Conservation (phyloP, 352 stramenopile genomes). For the Globisporangium camurandrum region DNA sequence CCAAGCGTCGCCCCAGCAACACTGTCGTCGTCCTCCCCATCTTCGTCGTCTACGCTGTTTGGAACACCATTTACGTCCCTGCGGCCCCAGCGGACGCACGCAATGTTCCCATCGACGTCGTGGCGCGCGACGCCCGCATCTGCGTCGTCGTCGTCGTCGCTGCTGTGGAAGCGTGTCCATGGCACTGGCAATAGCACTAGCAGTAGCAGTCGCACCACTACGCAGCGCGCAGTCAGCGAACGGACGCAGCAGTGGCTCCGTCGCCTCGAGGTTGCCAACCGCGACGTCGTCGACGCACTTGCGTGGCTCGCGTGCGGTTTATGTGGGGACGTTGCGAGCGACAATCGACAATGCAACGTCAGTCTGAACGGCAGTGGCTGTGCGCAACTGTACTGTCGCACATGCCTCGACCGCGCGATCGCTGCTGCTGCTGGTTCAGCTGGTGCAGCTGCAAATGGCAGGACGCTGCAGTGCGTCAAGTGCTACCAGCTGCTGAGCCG, state of each 20-base stretch:
- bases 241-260: constrained; percentile 32
- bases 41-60: constrained; percentile 3
- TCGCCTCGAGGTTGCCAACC: constrained; percentile 29
- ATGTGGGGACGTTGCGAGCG: constrained; percentile 63
- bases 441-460: no score
- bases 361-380: constrained; percentile 24
- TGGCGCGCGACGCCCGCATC: constrained; percentile 8
- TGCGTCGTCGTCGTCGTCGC: constrained; percentile 10
- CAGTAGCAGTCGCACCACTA: not conserved
- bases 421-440: constrained; percentile 5
- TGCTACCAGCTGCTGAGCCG: constrained; percentile 37
- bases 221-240: constrained; percentile 16
- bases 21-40: not conserved
- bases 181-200: constrained; percentile 19
- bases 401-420: constrained; percentile 40
- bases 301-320: constrained; percentile 55
- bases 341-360: constrained; percentile 61
- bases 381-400: constrained; percentile 62
- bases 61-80: not conserved
- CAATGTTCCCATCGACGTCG: constrained; percentile 8
- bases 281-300: constrained; percentile 40
- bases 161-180: constrained; percentile 36
- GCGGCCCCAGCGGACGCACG: constrained; percentile 4
- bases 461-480: constrained; percentile 38
- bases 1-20: not conserved